Conservation (phyloP, 495 filamentous ascomycete species). For the Poronia punctata region DNA sequence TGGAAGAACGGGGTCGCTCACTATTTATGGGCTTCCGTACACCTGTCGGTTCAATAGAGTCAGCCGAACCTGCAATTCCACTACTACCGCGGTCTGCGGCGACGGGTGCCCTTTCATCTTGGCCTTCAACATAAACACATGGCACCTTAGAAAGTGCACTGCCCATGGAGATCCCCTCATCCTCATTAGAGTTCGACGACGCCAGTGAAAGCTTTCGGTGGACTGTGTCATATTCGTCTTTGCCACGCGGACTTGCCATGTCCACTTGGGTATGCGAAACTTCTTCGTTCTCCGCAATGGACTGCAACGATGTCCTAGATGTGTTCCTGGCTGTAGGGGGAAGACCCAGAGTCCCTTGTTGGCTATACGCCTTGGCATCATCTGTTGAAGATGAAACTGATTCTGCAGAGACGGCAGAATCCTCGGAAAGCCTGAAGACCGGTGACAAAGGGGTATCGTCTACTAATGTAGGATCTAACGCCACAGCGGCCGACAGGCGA, state of each 20-base stretch:
- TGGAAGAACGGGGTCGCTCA: constrained; percentile 5
- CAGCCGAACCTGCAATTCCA: neutral
- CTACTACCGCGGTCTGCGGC: neutral
- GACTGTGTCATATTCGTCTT: too few species aligned
- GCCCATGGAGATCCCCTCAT: constrained; percentile 23
- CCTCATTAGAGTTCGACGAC: constrained; percentile 7
- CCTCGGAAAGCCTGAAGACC: constrained; percentile 7
- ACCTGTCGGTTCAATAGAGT: constrained; percentile 2
- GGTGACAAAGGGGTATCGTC: constrained; percentile 32
- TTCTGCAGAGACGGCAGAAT: neutral
- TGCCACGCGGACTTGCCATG: too few species aligned
- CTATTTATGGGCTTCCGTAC: constrained; percentile 9
- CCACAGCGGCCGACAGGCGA: constrained; percentile 38
- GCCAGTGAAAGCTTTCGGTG: neutral
- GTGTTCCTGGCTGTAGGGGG: neutral
- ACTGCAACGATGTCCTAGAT: constrained; percentile 12
- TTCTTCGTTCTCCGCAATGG: constrained; percentile 20
- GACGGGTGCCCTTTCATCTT: too few species aligned
- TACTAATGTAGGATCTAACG: constrained; percentile 34
- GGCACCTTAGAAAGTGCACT: constrained; percentile 8
- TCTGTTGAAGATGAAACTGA: neutral
- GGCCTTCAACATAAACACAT: too few species aligned
- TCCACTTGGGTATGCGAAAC: neutral
- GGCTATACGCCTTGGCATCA: neutral
- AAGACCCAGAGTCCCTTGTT: neutral